A percentile compares a stretch with the other conserved stretches of the same genome.
These are phyloP conservation scores for Chondrostereum purpureum DNA, from an alignment of 1,284 basidiomycete genomes.

Conservation along the genomic window DNA sequence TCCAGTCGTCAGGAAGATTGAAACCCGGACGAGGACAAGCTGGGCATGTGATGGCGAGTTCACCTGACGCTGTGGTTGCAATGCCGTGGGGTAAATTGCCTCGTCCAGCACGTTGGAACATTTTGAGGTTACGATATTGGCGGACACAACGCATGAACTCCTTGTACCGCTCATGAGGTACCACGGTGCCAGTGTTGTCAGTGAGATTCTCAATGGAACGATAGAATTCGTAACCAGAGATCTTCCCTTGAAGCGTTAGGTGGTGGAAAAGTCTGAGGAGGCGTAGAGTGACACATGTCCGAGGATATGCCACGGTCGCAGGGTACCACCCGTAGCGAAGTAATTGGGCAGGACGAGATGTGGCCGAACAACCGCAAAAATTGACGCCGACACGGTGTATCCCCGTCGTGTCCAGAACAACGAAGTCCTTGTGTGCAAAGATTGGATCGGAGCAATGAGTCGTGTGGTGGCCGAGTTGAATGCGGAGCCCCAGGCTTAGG, in stretches of 20 bases:
- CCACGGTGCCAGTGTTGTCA: too few species aligned
- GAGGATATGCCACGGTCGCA: conserved; percentile 8
- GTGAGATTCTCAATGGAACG: conserved; percentile 12
- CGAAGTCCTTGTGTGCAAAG: not conserved
- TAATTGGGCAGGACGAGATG: conserved; percentile 7
- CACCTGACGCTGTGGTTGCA: conserved; percentile 8
- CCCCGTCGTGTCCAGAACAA: conserved; percentile 8
- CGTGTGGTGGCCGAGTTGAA: conserved; percentile 7
- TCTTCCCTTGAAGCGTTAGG: conserved; percentile 13
- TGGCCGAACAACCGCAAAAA: conserved; percentile 10
- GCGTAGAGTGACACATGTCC: conserved; percentile 11
- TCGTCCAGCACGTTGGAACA: conserved; percentile 15
- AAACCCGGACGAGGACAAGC: conserved; percentile 18
- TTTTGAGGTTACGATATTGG: conserved; percentile 14
- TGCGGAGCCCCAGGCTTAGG: not conserved
- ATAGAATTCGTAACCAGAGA: conserved; percentile 13
- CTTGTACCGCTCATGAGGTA: conserved; percentile 13
- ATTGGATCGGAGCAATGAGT: conserved; percentile 3
- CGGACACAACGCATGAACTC: conserved; percentile 11
- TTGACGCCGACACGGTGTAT: conserved; percentile 8
- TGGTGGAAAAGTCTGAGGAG: conserved; percentile 13
- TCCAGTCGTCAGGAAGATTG: conserved; percentile 16
- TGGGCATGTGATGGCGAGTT: conserved; percentile 16
- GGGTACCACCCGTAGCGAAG: conserved; percentile 10
- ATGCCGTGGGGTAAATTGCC: conserved; percentile 13